Evolutionary conservation across 305 asterid genomes (phyloP).

Genomic region (Fraxinus angustifolia): DNA sequence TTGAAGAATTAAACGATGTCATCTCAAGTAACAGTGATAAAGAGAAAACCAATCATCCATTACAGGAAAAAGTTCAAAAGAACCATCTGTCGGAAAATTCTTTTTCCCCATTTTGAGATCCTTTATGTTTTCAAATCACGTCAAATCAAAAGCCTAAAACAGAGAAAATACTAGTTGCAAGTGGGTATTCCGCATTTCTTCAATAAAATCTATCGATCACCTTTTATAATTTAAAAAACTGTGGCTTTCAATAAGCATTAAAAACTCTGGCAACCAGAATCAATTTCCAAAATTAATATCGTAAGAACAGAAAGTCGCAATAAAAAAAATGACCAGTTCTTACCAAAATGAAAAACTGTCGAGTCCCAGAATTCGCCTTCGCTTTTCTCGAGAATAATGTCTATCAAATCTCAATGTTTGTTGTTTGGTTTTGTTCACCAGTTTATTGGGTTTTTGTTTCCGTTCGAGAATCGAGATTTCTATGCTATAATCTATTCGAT

Average conservation of each 20-base stretch:
- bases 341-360: conserved; percentile 31
- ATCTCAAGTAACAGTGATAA: conserved; percentile 10
- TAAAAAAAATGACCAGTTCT: conserved; percentile 6
- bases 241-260: background rate
- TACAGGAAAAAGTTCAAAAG: background rate
- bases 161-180: background rate
- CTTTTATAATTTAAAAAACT: conserved; percentile 4
- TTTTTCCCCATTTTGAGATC: conserved; percentile 13
- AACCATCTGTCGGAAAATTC: background rate
- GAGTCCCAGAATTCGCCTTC: conserved; percentile 16
- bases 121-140: conserved; percentile 13
- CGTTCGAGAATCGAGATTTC: conserved; percentile 26
- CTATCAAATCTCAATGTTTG: conserved; percentile 12
- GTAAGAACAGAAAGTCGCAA: background rate
- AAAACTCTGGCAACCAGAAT: background rate
- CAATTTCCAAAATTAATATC: background rate
- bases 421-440: conserved; percentile 14
- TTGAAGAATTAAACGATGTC: conserved; percentile 1
- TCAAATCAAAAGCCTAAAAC: conserved; percentile 15
- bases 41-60: background rate
- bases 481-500: conserved; percentile 27
- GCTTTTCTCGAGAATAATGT: conserved; percentile 16
- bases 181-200: background rate
- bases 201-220: background rate
- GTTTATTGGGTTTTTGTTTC: conserved; percentile 24